Evolutionary conservation across 495 filamentous ascomycete species (phyloP).

Genomic region (Penicillium soppii): DNA sequence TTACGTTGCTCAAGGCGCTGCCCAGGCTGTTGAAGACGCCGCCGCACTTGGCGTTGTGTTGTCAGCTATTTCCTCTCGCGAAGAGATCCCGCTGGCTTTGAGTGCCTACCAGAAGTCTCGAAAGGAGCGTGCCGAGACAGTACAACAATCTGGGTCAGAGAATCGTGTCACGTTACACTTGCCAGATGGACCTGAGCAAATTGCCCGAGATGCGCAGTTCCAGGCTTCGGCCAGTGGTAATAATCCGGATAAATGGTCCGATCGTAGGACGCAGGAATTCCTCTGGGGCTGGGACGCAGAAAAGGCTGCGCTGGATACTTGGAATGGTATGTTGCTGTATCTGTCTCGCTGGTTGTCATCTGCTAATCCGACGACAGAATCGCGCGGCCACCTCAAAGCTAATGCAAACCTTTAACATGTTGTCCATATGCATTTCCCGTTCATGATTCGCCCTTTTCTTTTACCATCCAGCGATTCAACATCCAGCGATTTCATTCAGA

Average conservation of each 20-base stretch:
- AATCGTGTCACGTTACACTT: slow-evolving; percentile 54
- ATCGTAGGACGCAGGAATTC: slow-evolving; percentile 45
- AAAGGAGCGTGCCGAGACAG: slow-evolving; percentile 47
- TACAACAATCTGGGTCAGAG: slow-evolving; percentile 51
- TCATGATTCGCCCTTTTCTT: slow-evolving; percentile 1
- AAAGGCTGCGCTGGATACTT: slow-evolving; percentile 40
- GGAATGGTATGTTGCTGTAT: slow-evolving; percentile 32
- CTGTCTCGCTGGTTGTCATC: background rate
- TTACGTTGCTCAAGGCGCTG: slow-evolving; percentile 52
- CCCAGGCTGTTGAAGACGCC: slow-evolving; percentile 54
- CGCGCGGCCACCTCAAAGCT: background rate
- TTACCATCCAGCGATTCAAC: background rate
- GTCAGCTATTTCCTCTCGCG: slow-evolving; percentile 33
- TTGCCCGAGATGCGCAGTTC: slow-evolving; percentile 49
- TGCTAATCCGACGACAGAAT: slow-evolving; percentile 9
- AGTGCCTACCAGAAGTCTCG: slow-evolving; percentile 49
- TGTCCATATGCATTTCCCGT: slow-evolving; percentile 1
- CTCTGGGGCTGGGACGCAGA: slow-evolving; percentile 52
- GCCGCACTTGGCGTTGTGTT: slow-evolving; percentile 52
- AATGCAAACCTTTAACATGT: slow-evolving; percentile 13
- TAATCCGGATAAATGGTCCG: slow-evolving; percentile 51
- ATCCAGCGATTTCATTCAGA: background rate
- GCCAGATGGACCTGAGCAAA: slow-evolving; percentile 52
- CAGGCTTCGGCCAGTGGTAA: slow-evolving; percentile 29
- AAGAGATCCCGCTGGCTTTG: slow-evolving; percentile 43